Conservation (phyloP, 1,284 basidiomycete genomes). For the Ganoderma sinense region DNA sequence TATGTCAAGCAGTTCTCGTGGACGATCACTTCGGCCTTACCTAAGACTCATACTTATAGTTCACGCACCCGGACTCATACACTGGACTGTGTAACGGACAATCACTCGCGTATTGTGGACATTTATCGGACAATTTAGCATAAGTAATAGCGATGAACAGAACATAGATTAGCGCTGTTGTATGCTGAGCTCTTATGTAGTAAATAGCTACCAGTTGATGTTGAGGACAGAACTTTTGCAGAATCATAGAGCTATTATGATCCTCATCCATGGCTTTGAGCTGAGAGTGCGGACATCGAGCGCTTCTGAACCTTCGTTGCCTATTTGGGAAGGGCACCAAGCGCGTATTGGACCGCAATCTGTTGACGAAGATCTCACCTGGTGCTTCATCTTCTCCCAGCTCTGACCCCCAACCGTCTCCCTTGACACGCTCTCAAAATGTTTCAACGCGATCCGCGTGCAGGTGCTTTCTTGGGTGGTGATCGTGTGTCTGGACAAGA, state of each 20-base stretch:
- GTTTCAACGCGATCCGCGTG: conserved; percentile 88
- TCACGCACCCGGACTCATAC: too few relatives aligned
- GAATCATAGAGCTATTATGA: too few relatives aligned
- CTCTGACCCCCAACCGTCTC: not conserved
- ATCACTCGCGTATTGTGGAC: not conserved
- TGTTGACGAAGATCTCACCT: not conserved
- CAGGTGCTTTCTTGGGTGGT: conserved; percentile 92
- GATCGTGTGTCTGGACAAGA: conserved; percentile 95
- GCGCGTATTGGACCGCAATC: conserved; percentile 20
- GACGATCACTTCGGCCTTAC: not conserved
- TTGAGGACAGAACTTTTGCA: too few relatives aligned
- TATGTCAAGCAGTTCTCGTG: not conserved
- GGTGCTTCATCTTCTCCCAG: conserved; percentile 5
- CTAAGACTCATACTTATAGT: not conserved
- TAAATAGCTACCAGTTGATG: too few relatives aligned
- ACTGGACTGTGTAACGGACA: not conserved
- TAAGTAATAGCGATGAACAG: too few relatives aligned
- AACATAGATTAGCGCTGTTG: too few relatives aligned
- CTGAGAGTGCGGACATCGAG: too few relatives aligned
- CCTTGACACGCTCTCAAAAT: conserved; percentile 45
- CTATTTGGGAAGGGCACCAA: conserved; percentile 3
- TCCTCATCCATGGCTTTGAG: too few relatives aligned
- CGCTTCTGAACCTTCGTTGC: conserved; percentile 6
- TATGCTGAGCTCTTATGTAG: too few relatives aligned
- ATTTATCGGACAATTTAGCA: not conserved